These are phyloP conservation scores for Moelleriella libera DNA, from an alignment of 2,329 filamentous ascomycete species.

Conservation along the genomic window DNA sequence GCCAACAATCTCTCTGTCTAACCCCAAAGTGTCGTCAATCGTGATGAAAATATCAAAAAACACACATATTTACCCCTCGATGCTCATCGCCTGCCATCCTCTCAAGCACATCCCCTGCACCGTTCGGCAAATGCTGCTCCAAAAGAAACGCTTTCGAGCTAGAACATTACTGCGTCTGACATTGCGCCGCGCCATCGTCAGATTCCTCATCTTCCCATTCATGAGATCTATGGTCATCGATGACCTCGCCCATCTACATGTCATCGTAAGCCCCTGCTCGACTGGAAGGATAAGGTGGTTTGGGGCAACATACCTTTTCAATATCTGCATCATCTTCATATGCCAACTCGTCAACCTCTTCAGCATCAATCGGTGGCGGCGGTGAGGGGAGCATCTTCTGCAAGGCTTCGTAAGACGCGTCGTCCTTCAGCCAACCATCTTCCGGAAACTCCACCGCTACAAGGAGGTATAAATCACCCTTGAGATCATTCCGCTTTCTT, in stretches of 20 bases:
- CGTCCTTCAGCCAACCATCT: constrained; percentile 65
- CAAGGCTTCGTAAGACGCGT: constrained; percentile 56
- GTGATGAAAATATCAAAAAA: too few relatives aligned
- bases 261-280: constrained; percentile 10
- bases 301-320: constrained; percentile 45
- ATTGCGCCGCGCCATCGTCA: constrained; percentile 53
- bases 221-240: constrained; percentile 50
- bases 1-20: too few relatives aligned
- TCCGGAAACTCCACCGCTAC: constrained; percentile 83
- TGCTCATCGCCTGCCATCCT: not conserved
- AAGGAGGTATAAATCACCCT: constrained; percentile 76
- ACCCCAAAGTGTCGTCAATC: too few relatives aligned
- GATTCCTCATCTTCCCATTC: constrained; percentile 63
- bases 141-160: too few relatives aligned
- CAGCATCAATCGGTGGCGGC: constrained; percentile 45
- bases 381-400: constrained; percentile 61
- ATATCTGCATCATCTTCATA: constrained; percentile 74
- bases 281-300: not conserved
- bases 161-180: constrained; percentile 51
- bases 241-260: constrained; percentile 53
- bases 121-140: too few relatives aligned
- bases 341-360: constrained; percentile 74
- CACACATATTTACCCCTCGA: not conserved
- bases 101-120: too few relatives aligned
- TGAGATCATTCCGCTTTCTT: constrained; percentile 66